These are phyloP conservation scores for Fraxinus baroniana DNA, from an alignment of 305 asterid species.

Conservation along the genomic window DNA sequence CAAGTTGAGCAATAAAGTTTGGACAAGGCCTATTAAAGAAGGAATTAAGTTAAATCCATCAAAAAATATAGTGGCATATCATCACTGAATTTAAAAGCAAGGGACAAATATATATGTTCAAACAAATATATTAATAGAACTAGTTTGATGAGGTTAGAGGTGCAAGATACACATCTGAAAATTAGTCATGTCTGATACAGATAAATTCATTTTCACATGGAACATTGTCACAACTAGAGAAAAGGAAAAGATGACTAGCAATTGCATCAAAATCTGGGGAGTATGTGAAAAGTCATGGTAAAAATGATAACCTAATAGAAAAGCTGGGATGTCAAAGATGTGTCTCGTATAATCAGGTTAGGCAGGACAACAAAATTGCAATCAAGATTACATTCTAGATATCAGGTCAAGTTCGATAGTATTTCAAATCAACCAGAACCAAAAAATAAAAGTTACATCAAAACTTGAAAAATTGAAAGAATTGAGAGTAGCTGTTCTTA, in stretches of 20 bases:
- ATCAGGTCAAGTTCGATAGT: slow-evolving; percentile 5
- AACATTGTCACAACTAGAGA: neutral
- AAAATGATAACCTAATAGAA: neutral
- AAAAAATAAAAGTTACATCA: slow-evolving; percentile 11
- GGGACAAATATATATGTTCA: neutral
- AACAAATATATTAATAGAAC: neutral
- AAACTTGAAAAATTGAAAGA: slow-evolving; percentile 16
- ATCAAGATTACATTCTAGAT: slow-evolving; percentile 8
- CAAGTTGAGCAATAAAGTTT: neutral
- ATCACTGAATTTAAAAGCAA: slow-evolving; percentile 9
- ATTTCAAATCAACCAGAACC: slow-evolving; percentile 13
- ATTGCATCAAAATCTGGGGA: neutral
- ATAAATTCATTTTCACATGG: slow-evolving; percentile 3
- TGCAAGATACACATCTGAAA: slow-evolving; percentile 15
- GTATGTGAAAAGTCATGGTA: neutral
- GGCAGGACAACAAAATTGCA: slow-evolving; percentile 1
- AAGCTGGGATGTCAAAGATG: neutral
- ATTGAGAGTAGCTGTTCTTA: neutral
- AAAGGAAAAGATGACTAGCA: slow-evolving; percentile 9
- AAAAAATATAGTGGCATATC: slow-evolving; percentile 3
- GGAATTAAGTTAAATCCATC: neutral
- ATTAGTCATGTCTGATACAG: neutral
- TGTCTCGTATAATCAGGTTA: neutral
- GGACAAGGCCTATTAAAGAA: neutral
- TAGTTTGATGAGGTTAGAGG: neutral